These are phyloP conservation scores for Colletotrichum noveboracense DNA, from an alignment of 2,329 filamentous ascomycete genomes.

Conservation along the genomic window DNA sequence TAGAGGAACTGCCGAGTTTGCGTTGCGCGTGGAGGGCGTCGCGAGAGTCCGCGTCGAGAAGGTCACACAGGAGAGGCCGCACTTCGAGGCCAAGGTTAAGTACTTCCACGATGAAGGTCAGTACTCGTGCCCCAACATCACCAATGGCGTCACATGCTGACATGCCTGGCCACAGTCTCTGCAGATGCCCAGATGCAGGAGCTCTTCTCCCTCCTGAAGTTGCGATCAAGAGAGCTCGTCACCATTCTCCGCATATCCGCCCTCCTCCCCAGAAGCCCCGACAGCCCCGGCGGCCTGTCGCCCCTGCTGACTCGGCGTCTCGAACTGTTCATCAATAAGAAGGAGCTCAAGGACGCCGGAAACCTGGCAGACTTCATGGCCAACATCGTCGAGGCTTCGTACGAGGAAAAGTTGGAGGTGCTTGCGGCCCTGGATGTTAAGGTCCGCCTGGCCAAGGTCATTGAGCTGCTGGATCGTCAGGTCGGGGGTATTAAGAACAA, in stretches of 20 bases:
- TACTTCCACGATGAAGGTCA: constrained; percentile 73
- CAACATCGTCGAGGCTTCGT: constrained; percentile 84
- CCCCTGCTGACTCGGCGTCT: constrained; percentile 86
- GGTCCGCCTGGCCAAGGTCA: constrained; percentile 78
- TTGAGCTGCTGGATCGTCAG: constrained; percentile 83
- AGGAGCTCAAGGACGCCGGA: constrained; percentile 82
- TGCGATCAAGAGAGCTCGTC: constrained; percentile 84
- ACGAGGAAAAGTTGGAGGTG: constrained; percentile 90
- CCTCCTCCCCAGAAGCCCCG: constrained; percentile 70
- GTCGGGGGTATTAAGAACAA: constrained; percentile 85
- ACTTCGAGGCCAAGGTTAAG: constrained; percentile 82
- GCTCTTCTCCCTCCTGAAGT: constrained; percentile 81
- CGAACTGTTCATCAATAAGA: constrained; percentile 85
- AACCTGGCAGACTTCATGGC: constrained; percentile 95
- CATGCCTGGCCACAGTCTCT: constrained; percentile 14
- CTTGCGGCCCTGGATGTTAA: constrained; percentile 82
- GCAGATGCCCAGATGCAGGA: constrained; percentile 68
- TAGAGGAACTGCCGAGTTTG: constrained; percentile 76
- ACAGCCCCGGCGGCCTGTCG: constrained; percentile 68
- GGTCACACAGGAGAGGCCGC: constrained; percentile 78
- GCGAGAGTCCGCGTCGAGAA: constrained; percentile 78
- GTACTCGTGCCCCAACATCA: constrained; percentile 25
- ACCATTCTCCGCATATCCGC: constrained; percentile 84
- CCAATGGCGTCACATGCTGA: neutral
- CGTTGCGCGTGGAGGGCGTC: constrained; percentile 85